phyloP scores from a whole-genome alignment of 2,329 filamentous ascomycete species.

The Cladosporium sp. region DNA sequence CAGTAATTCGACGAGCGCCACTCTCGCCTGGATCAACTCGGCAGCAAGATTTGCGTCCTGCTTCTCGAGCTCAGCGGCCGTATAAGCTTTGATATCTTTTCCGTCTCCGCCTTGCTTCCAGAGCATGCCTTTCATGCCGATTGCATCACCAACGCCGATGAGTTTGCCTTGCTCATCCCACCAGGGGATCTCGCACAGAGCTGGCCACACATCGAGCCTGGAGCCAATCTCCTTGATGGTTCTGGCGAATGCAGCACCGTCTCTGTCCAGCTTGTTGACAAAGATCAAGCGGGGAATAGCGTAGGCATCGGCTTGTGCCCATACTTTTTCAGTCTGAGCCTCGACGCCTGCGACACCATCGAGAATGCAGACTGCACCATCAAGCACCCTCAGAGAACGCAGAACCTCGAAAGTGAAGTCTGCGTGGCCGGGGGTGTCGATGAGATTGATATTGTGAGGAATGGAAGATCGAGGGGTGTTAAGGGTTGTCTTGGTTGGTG shows the following conservation, averaged over 20 bases:
- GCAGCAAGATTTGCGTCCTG: constrained; percentile 50
- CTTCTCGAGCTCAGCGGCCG: constrained; percentile 50
- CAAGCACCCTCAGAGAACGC: constrained; percentile 79
- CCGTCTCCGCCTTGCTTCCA: constrained; percentile 68
- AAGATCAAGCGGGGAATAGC: constrained; percentile 77
- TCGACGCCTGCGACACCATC: constrained; percentile 93
- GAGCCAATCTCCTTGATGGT: constrained; percentile 82
- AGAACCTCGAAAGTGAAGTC: constrained; percentile 98
- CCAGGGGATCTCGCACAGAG: constrained; percentile 93
- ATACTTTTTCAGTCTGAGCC: constrained; percentile 94
- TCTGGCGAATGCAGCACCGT: constrained; percentile 75
- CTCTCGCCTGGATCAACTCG: constrained; percentile 72
- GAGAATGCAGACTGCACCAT: constrained; percentile 88
- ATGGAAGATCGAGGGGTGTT: constrained; percentile 45
- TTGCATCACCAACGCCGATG: constrained; percentile 77
- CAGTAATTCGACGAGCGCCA: constrained; percentile 74
- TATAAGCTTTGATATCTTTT: constrained; percentile 49
- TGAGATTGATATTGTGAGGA: constrained; percentile 76
- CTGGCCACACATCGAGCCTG: constrained; percentile 76
- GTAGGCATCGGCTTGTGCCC: constrained; percentile 83
- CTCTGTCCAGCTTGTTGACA: constrained; percentile 80
- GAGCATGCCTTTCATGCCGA: constrained; percentile 68
- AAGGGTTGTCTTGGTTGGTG: constrained; percentile 24
- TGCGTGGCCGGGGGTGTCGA: constrained; percentile 94
- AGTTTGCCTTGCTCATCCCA: constrained; percentile 72